Base-by-base conservation (phyloP, 768 basidiomycete genomes). In the Cantharellus cinnabarinus region DNA sequence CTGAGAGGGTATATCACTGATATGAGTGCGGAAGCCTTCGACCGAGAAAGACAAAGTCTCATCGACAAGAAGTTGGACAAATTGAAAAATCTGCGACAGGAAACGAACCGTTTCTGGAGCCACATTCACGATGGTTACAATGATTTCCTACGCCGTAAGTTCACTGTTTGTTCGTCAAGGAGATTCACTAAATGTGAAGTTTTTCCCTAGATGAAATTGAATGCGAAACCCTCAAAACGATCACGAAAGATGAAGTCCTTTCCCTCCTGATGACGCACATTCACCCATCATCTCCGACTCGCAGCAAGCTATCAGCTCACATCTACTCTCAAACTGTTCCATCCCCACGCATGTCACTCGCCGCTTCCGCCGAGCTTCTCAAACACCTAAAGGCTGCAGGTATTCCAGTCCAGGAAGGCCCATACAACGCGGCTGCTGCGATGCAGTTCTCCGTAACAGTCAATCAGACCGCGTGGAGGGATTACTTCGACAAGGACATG, bases 61-160 rank as follows among this genome's bases (percentile, higher is more conserved):
- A 79, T 85, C 68, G 80, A 80, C 67, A 83, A 82, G 65, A 87
- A 86, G 81, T 71, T 79, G 60, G 91, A 98, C 67, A 83, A 79
- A 41, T 75, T 82, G 65, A 97, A 98, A 76, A 97, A 95, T 68
- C 69, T 98, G 55, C 72, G 73, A 4, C 86, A 94, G 66, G 95
- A 99, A 71, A 72, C 75, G 2, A 70, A 71, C n/a, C 73, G 75
- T 62, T 88, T 82, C 66, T 82, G 83, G 73, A 64, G 66, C 15
- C 79, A 86, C 56, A 80, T 98, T 62, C 79, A 79, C 62, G 79
- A 76, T 34, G 85, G 90, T 3, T 88, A 85, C 64, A 79, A 81
- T 63, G 91, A 97, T 71, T 99, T 98, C 74, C 70, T 79, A 61
- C 77, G 85, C 67, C 78, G 93, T 90, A 20, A 41, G n/a, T 59